Evolutionary conservation across 192 early-diverging fungal genomes (phyloP), one percentile per base, ranked within the genome.

Genomic region (Rhizophagus prolifer): DNA sequence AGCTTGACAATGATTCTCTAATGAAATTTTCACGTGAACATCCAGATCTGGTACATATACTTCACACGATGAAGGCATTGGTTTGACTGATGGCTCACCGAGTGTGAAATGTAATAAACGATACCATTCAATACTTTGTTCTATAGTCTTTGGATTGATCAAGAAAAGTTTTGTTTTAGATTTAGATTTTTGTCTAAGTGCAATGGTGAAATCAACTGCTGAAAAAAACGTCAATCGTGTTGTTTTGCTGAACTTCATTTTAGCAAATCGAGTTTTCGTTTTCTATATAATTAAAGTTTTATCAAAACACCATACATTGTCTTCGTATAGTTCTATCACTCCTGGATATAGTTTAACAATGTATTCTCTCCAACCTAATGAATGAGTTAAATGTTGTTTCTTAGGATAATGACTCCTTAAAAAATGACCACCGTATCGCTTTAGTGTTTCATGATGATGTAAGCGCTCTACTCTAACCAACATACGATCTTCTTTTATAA

Each of bases 1-100:
- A 13, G 25, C 70, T 44, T 72, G 59, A 28, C 63, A 71, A 41
- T n/a, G n/a, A n/a, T 78, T 78, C 10, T 78, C 72, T 23, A 84
- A 79, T 12, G 82, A 80, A 31, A 84, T 77, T 71, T 75, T 62
- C n/a, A 84, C 75, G n/a, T 79, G 77, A 73, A 84, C 78, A 41
- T 79, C 80, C 41, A 84, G 76, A 60, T 84, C 82, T 12, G 82
- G 82, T 26, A 84, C 80, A 1, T 50, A 65, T 16, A 84, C 72
- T 41, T 84, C 82, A 67, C 79, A 79, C 31, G 71, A 64, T 1
- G 41, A n/a, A 16, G 82, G 82, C 26, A 81, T 76, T 13, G 74
- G 71, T 36, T 74, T 74, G 1, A 60, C 19, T 28, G 76, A 76
- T 5, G 9, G 62, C 1, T 77, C 75, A 12, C 75, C 47, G 19